phyloP scores from a whole-genome alignment of 805 yeast species.

The Barnettozyma botsteinii region DNA sequence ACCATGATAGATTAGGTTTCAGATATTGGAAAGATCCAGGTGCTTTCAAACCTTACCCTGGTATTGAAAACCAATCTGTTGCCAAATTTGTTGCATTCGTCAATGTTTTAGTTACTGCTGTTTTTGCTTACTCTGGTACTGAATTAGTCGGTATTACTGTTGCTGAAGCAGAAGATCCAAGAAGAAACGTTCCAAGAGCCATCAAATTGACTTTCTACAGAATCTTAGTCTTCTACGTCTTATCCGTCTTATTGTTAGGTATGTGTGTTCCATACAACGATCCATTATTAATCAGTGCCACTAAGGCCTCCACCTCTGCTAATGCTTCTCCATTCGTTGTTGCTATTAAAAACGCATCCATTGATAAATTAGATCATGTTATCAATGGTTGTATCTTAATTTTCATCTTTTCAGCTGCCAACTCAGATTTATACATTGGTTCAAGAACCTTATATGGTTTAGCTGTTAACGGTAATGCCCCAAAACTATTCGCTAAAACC shows the following conservation, averaged over 20 bases:
- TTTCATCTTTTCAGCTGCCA: conserved; percentile 77
- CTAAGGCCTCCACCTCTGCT: conserved; percentile 47
- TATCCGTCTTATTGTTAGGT: conserved; percentile 58
- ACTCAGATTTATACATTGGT: conserved; percentile 72
- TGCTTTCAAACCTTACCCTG: conserved; percentile 44
- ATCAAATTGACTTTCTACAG: conserved; percentile 64
- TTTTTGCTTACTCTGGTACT: conserved; percentile 67
- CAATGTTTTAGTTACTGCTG: conserved; percentile 58
- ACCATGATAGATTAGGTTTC: conserved; percentile 67
- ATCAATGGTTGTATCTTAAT: conserved; percentile 73
- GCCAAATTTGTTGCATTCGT: conserved; percentile 60
- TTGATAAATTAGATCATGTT: conserved; percentile 63
- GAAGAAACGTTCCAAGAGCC: conserved; percentile 66
- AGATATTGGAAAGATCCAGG: conserved; percentile 69
- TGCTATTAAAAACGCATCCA: conserved; percentile 65
- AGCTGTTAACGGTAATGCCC: conserved; percentile 70
- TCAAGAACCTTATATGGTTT: conserved; percentile 71
- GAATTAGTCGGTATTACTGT: conserved; percentile 69
- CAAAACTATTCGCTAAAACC: conserved; percentile 57
- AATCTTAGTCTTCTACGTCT: conserved; percentile 56
- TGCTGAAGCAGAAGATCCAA: conserved; percentile 67
- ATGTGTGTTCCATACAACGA: conserved; percentile 61
- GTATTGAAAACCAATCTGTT: conserved; percentile 36
- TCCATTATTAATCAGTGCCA: conserved; percentile 40
- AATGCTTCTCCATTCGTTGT: conserved; percentile 82